phyloP scores from a whole-genome alignment of 108 stramenopile species.

The Epipyxis sp. region DNA sequence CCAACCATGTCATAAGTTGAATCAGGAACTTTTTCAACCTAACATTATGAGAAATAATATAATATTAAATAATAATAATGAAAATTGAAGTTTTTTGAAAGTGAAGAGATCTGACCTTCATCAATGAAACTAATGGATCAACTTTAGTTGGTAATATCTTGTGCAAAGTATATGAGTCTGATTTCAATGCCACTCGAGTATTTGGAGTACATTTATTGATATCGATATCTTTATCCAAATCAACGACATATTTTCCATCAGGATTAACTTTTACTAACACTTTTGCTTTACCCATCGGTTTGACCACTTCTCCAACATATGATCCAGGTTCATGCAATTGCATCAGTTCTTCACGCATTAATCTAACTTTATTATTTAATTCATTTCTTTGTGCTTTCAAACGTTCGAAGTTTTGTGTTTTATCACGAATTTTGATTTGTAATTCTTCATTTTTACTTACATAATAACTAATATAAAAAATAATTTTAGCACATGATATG shows the following conservation, averaged over 20 bases:
- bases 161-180: constrained; percentile 96
- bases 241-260: constrained; percentile 99
- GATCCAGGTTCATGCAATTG: constrained; percentile 96
- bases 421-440: constrained; percentile 55
- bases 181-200: constrained; percentile 94
- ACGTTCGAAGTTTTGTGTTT: constrained; percentile 64
- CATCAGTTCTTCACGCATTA: constrained; percentile 94
- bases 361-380: constrained; percentile 86
- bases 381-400: constrained; percentile 95
- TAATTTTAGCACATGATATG: neutral
- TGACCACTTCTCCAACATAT: constrained; percentile 98
- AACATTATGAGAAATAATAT: neutral
- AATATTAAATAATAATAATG: neutral
- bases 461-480: constrained; percentile 42
- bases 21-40: constrained; percentile 97
- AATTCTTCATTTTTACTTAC: constrained; percentile 59
- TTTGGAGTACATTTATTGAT: constrained; percentile 93
- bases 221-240: constrained; percentile 92
- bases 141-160: constrained; percentile 98
- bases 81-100: too few species aligned
- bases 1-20: constrained; percentile 99
- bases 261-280: constrained; percentile 95
- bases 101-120: constrained; percentile 63
- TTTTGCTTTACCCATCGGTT: constrained; percentile 98
- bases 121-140: constrained; percentile 93